Base-by-base conservation (phyloP, 176 grass and related monocot species). In the Hordeum marinum region DNA sequence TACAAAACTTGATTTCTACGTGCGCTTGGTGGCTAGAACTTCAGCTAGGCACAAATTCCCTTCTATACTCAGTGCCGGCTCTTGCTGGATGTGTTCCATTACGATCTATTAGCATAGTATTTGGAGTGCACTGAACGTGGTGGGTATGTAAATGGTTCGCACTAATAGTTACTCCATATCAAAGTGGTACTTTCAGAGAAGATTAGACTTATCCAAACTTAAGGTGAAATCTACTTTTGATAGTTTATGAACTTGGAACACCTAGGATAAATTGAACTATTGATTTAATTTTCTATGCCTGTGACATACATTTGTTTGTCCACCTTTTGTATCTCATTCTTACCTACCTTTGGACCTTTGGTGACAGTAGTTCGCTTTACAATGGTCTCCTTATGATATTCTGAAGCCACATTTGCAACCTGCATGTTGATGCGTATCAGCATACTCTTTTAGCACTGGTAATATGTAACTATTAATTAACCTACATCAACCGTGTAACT, bases 391-490 rank as follows among this genome's bases (percentile, higher is more conserved):
- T 62, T 82, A 34, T 27, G 41, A 34, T 45, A 45, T 68, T 68
- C 61, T 69, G 25, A 66, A 76, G 35, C 57, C 8, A 7, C 32
- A 71, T 21, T 81, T 77, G 75, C 43, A 58, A 25, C 7, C 0
- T 32, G 18, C 32, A 67, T 48, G 17, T 87, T 80, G 48, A 45
- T 77, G 63, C 41, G 72, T 67, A 24, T 85, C 64, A 66, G 54
- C 11, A 15, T 85, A 59, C 11, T 46, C 5, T n/a, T 39, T 77
- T 31, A 62, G 25, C 31, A 58, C 11, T 52, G 1, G 41, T 7
- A 15, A 70, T 7, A 71, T 63, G 23, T 23, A 63, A 37, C 68
- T 71, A 6, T 0, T 45, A 7, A 15, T 73, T 27, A 48, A 23
- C 5, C 11, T 58, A 10, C 77, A 39, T 60, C 3, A 9, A 34